phyloP scores from a whole-genome alignment of 169 alveolate species.

The Babesia bovis region DNA sequence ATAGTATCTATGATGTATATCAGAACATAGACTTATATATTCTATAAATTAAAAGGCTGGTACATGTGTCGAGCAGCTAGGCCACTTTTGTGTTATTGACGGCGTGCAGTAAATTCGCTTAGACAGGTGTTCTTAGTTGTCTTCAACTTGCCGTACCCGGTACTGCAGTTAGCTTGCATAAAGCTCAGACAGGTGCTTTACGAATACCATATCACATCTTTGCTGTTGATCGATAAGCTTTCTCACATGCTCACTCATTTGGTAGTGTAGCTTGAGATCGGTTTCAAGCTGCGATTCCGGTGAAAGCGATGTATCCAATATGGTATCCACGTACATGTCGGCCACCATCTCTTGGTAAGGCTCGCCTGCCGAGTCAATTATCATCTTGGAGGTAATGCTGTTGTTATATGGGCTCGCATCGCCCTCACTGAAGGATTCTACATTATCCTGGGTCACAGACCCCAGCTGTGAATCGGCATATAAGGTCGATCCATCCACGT shows the following conservation, averaged over 20 bases:
- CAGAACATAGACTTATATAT: too few relatives aligned
- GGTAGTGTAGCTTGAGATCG: slow-evolving; percentile 21
- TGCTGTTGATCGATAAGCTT: slow-evolving; percentile 17
- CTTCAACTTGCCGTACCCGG: too few relatives aligned
- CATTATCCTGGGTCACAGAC: background rate
- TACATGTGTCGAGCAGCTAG: too few relatives aligned
- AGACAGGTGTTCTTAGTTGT: too few relatives aligned
- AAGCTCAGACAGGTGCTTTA: slow-evolving; percentile 6
- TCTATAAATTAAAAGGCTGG: too few relatives aligned
- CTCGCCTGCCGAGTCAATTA: background rate
- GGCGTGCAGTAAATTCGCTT: too few relatives aligned
- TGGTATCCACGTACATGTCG: slow-evolving; percentile 1
- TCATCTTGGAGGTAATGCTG: background rate
- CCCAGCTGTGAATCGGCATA: background rate
- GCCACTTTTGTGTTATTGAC: too few relatives aligned
- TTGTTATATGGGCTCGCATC: background rate
- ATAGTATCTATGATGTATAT: too few relatives aligned
- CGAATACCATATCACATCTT: slow-evolving; percentile 2
- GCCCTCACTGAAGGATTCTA: background rate
- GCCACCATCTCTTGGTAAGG: background rate
- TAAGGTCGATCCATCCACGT: background rate
- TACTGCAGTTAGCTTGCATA: background rate
- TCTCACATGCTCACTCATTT: slow-evolving; percentile 3
- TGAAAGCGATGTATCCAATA: slow-evolving; percentile 10
- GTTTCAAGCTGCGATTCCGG: slow-evolving; percentile 31